Percentiles rank a stretch among this genome's conserved stretches.
These are phyloP conservation scores for Haplosporangium gracile DNA, from an alignment of 192 early-diverging fungal genomes.

Conservation along the genomic window DNA sequence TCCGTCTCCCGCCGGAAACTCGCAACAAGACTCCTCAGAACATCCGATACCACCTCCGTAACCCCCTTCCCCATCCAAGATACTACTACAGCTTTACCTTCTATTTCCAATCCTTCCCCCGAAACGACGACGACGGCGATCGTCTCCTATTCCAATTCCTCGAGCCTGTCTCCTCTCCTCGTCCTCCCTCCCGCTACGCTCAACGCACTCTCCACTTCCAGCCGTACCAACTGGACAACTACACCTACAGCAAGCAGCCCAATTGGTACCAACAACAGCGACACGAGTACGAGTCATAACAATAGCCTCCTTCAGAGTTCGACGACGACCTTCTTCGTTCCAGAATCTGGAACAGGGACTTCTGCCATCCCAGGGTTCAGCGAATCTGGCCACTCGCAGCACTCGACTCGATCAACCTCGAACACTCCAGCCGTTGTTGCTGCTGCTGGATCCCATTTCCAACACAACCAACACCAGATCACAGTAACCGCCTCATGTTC, in stretches of 20 bases:
- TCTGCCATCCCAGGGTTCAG: background rate
- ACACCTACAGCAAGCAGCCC: background rate
- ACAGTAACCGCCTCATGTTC: background rate
- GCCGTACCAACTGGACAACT: background rate
- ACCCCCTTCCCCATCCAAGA: slow-evolving; percentile 50
- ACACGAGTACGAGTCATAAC: background rate
- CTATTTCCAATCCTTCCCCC: background rate
- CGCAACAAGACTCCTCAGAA: slow-evolving; percentile 35
- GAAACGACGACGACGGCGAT: background rate
- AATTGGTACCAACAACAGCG: background rate
- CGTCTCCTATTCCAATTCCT: background rate
- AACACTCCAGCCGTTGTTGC: background rate
- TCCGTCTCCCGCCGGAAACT: slow-evolving; percentile 41
- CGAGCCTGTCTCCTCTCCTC: slow-evolving; percentile 3
- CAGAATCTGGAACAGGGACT: slow-evolving; percentile 43
- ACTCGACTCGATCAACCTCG: background rate
- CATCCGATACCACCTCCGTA: slow-evolving; percentile 40
- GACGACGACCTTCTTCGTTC: background rate
- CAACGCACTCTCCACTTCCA: background rate
- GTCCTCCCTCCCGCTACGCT: slow-evolving; percentile 8
- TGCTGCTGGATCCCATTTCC: background rate
- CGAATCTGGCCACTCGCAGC: slow-evolving; percentile 22
- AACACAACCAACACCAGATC: background rate
- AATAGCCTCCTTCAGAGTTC: background rate
- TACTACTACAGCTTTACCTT: background rate